Evolutionary conservation across 805 yeast genomes (phyloP).

Genomic region (Candida broadrunensis): DNA sequence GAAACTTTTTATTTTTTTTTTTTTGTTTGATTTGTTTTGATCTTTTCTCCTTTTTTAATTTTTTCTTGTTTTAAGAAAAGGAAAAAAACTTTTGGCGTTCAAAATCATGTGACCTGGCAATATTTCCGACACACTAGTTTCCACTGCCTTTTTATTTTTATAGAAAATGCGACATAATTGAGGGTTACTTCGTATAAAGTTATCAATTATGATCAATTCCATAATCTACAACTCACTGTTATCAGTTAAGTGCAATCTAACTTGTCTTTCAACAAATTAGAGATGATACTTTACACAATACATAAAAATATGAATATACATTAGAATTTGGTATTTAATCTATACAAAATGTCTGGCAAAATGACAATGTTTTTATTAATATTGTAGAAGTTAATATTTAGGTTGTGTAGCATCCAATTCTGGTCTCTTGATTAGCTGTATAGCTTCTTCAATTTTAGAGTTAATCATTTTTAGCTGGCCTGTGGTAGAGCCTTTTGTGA

Average conservation of each 20-base stretch:
- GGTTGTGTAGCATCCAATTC: neutral
- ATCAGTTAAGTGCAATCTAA: neutral
- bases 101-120: too few relatives aligned
- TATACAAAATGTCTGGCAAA: neutral
- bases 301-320: neutral
- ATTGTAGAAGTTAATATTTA: neutral
- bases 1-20: too few relatives aligned
- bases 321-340: neutral
- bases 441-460: neutral
- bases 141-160: too few relatives aligned
- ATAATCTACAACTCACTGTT: neutral
- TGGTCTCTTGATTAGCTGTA: neutral
- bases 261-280: neutral
- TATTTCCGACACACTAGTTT: too few relatives aligned
- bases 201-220: neutral
- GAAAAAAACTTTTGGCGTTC: too few relatives aligned
- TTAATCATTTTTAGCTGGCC: neutral
- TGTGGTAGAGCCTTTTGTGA: neutral
- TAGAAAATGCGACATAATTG: neutral
- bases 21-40: too few relatives aligned
- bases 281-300: neutral
- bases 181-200: neutral
- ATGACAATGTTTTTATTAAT: neutral
- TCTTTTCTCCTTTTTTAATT: too few relatives aligned
- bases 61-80: too few relatives aligned